Conservation (phyloP, 129 eudicot species). For the Flaveria linearis region DNA sequence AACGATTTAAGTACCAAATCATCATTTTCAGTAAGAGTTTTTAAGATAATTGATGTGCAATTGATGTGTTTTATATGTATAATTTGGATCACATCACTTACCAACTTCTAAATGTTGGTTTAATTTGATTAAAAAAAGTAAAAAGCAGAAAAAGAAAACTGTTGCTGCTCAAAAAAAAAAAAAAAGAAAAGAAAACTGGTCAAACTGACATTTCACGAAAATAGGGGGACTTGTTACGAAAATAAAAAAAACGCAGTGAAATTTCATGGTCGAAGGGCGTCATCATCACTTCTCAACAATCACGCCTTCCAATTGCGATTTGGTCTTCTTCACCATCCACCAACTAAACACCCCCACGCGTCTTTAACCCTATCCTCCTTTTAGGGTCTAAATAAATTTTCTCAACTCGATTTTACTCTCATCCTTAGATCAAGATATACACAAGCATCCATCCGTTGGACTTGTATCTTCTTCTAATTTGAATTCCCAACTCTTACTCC, state of each 20-base stretch:
- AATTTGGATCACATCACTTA: too few relatives aligned
- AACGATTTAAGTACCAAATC: too few relatives aligned
- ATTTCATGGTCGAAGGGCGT: not conserved
- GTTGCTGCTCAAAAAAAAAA: too few relatives aligned
- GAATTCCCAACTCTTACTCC: conserved; percentile 6
- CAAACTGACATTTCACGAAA: not conserved
- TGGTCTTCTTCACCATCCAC: conserved; percentile 19
- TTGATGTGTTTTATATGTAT: too few relatives aligned
- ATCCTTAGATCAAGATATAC: conserved; percentile 1
- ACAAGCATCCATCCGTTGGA: conserved; percentile 14
- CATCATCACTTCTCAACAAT: conserved; percentile 13
- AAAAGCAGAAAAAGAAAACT: too few relatives aligned
- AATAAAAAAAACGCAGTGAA: not conserved
- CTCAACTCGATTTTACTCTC: conserved; percentile 29
- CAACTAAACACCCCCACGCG: conserved; percentile 37
- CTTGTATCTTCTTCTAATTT: conserved; percentile 14
- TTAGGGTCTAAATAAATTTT: conserved; percentile 16
- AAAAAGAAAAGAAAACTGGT: not conserved
- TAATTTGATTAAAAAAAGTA: too few relatives aligned
- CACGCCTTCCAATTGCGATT: conserved; percentile 31
- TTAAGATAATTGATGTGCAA: too few relatives aligned
- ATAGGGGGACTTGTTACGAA: not conserved
- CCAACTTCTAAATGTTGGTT: too few relatives aligned
- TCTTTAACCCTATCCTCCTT: conserved; percentile 31
- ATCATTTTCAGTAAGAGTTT: too few relatives aligned